Evolutionary conservation across 345 rosid species (phyloP).

Genomic region (Adansonia digitata): DNA sequence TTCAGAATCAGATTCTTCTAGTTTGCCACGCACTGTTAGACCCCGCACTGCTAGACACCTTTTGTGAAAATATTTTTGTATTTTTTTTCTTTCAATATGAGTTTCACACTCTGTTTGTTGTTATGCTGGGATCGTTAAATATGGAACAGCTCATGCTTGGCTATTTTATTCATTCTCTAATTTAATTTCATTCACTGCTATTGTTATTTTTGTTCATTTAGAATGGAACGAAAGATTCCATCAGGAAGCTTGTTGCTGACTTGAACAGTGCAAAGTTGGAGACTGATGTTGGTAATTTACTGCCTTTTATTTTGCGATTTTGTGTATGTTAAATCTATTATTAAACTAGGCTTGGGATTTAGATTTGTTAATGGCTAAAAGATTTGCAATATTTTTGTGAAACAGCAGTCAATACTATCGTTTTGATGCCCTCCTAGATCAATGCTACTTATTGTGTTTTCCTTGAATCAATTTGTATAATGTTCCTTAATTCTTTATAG

Average conservation of each 20-base stretch:
- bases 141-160: neutral
- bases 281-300: conserved; percentile 76
- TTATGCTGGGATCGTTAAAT: neutral
- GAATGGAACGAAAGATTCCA: conserved; percentile 95
- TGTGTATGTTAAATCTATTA: neutral
- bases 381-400: neutral
- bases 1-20: neutral
- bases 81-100: neutral
- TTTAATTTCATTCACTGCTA: conserved; percentile 15
- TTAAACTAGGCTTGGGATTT: conserved; percentile 1
- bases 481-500: neutral
- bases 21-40: neutral
- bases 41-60: too few relatives aligned
- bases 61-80: neutral
- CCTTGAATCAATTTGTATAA: neutral
- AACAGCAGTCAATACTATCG: neutral
- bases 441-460: neutral
- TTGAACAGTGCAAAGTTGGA: conserved; percentile 80
- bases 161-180: conserved; percentile 9
- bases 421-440: neutral
- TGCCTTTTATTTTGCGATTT: neutral
- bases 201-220: conserved; percentile 16
- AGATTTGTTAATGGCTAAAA: neutral
- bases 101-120: neutral
- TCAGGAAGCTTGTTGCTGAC: conserved; percentile 83